These are phyloP conservation scores for Eimeria acervulina DNA, from an alignment of 169 alveolate genomes.

Conservation along the genomic window DNA sequence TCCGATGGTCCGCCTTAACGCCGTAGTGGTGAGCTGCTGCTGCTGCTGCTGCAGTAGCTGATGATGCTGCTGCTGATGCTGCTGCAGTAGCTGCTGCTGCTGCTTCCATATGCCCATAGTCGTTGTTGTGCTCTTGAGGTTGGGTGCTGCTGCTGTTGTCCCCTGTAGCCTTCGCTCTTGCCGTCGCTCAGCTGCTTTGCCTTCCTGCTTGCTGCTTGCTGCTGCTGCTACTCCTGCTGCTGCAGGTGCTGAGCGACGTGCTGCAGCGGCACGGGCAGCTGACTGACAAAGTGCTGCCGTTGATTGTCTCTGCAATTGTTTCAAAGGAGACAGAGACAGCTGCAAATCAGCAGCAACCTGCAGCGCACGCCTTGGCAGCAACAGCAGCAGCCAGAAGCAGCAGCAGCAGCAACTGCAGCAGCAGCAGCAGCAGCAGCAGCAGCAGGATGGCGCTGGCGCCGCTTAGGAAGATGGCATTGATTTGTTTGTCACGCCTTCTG, in stretches of 20 bases:
- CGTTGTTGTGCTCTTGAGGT: neutral
- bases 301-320: conserved; percentile 49
- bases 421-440: conserved; percentile 18
- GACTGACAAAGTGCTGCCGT: conserved; percentile 31
- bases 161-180: neutral
- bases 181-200: neutral
- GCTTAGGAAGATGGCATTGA: conserved; percentile 53
- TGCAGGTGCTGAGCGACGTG: conserved; percentile 61
- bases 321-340: neutral
- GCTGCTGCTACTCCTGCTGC: neutral
- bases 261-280: conserved; percentile 56
- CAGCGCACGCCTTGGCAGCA: neutral
- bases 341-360: neutral
- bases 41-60: too few species aligned
- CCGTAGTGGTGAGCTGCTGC: conserved; percentile 55
- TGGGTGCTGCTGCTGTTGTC: neutral
- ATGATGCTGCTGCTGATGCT: too few species aligned
- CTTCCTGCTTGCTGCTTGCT: neutral
- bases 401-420: neutral
- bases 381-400: neutral
- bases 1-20: conserved; percentile 37
- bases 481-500: conserved; percentile 36
- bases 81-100: neutral
- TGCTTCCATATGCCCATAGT: neutral
- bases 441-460: conserved; percentile 6